phyloP scores from a whole-genome alignment of 2,329 filamentous ascomycete genomes.

The Podosphaera leucotricha region DNA sequence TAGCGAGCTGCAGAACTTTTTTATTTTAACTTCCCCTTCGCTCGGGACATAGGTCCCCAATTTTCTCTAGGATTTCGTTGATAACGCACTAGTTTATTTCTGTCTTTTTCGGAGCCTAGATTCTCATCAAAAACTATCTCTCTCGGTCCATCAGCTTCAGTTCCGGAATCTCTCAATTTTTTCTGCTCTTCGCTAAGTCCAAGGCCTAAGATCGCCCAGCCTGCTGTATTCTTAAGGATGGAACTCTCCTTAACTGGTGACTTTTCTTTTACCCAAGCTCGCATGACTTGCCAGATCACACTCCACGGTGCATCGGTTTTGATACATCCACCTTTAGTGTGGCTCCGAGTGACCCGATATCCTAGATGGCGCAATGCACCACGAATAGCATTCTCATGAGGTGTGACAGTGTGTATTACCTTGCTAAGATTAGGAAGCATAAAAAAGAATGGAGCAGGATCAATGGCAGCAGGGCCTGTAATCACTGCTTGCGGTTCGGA shows the following conservation, averaged over 20 bases:
- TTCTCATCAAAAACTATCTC: conserved; percentile 54
- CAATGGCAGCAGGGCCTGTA: conserved; percentile 36
- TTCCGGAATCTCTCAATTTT: conserved; percentile 16
- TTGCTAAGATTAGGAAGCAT: conserved; percentile 52
- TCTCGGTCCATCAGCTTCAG: conserved; percentile 3
- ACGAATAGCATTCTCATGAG: conserved; percentile 53
- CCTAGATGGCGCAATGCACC: conserved; percentile 64
- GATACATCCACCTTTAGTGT: conserved; percentile 72
- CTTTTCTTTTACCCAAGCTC: conserved; percentile 71
- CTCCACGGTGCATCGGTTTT: conserved; percentile 86
- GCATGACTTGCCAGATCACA: conserved; percentile 78
- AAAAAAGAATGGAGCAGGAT: conserved; percentile 71
- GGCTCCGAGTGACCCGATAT: conserved; percentile 63
- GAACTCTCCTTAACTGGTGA: conserved; percentile 51
- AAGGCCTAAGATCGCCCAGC: conserved; percentile 39
- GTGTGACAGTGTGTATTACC: conserved; percentile 55
- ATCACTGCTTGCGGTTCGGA: neutral
- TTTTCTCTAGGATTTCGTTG: conserved; percentile 77
- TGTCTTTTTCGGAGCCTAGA: conserved; percentile 45
- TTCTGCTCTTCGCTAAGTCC: conserved; percentile 3
- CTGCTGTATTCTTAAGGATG: conserved; percentile 45
- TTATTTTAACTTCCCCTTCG: conserved; percentile 8
- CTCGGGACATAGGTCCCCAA: conserved; percentile 48
- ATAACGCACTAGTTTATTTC: conserved; percentile 56
- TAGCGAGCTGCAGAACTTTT: neutral